phyloP scores from a whole-genome alignment of 73 alveolate genomes.

The Loxodes magnus region DNA sequence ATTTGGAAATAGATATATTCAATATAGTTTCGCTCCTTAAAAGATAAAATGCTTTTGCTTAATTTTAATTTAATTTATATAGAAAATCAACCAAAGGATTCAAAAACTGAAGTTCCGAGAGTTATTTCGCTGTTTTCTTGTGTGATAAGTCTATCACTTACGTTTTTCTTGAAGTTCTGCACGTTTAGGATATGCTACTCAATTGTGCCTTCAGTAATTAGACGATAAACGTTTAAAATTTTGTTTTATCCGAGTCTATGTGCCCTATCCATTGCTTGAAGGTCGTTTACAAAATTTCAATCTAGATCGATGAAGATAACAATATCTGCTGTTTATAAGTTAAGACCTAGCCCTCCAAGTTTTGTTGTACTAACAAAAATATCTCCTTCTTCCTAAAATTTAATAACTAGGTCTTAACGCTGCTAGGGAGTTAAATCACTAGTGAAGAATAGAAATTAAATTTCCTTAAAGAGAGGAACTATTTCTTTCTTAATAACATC shows the following conservation, averaged over 20 bases:
- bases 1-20: too few species aligned
- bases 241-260: conserved; percentile 99
- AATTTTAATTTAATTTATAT: too few species aligned
- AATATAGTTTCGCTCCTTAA: too few species aligned
- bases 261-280: conserved; percentile 99
- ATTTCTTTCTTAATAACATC: conserved; percentile 40
- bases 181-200: conserved; percentile 94
- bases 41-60: too few species aligned
- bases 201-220: conserved; percentile 78
- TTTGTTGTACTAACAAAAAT: conserved; percentile 88
- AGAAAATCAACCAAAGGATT: too few species aligned
- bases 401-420: conserved; percentile 60
- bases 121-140: too few species aligned
- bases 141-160: too few species aligned
- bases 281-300: conserved; percentile 97
- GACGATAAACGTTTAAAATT: conserved; percentile 92
- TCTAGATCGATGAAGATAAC: conserved; percentile 99
- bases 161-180: conserved; percentile 84
- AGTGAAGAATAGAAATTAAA: conserved; percentile 23
- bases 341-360: conserved; percentile 99
- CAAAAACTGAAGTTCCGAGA: too few species aligned
- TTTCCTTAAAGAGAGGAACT: conserved; percentile 29
- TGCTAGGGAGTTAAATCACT: conserved; percentile 25
- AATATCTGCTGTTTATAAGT: conserved; percentile 94
- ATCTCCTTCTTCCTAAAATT: conserved; percentile 82